Conservation (phyloP, 2,329 filamentous ascomycete species). For the Cryphonectria japonica region DNA sequence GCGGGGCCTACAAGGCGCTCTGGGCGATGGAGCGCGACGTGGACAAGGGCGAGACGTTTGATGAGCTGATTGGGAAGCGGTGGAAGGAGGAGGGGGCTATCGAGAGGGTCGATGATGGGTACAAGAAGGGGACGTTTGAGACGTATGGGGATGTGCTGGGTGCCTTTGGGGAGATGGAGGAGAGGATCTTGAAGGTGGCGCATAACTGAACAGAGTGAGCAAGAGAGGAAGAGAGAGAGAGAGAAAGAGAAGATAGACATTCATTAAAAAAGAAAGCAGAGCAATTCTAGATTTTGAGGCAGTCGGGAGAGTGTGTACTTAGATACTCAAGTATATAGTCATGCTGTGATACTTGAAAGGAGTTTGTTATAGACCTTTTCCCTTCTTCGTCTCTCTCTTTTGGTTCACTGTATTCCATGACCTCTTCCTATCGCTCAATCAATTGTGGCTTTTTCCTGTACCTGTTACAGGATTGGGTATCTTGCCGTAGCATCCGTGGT, state of each 20-base stretch:
- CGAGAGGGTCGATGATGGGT: slow-evolving; percentile 81
- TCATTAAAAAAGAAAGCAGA: not conserved
- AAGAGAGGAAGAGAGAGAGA: too few relatives aligned
- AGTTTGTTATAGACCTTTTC: not conserved
- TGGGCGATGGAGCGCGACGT: slow-evolving; percentile 78
- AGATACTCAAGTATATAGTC: not conserved
- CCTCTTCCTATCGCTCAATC: not conserved
- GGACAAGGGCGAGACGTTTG: slow-evolving; percentile 72
- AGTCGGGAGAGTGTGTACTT: not conserved
- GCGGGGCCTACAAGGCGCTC: slow-evolving; percentile 92
- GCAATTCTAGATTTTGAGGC: not conserved
- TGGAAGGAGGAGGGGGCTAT: slow-evolving; percentile 88
- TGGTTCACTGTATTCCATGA: not conserved
- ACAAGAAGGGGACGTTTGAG: slow-evolving; percentile 73
- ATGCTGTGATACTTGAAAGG: not conserved
- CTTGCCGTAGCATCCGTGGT: not conserved
- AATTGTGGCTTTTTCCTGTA: not conserved
- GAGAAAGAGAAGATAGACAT: too few relatives aligned
- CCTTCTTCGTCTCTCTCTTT: too few relatives aligned
- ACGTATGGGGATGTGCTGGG: slow-evolving; percentile 76
- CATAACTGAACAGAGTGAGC: slow-evolving; percentile 33
- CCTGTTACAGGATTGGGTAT: too few relatives aligned
- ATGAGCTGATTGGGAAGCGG: slow-evolving; percentile 79
- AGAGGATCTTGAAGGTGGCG: slow-evolving; percentile 58
- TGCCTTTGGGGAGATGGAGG: slow-evolving; percentile 79